Conservation (phyloP, 148 eudicot species). For the Cornus suecica region DNA sequence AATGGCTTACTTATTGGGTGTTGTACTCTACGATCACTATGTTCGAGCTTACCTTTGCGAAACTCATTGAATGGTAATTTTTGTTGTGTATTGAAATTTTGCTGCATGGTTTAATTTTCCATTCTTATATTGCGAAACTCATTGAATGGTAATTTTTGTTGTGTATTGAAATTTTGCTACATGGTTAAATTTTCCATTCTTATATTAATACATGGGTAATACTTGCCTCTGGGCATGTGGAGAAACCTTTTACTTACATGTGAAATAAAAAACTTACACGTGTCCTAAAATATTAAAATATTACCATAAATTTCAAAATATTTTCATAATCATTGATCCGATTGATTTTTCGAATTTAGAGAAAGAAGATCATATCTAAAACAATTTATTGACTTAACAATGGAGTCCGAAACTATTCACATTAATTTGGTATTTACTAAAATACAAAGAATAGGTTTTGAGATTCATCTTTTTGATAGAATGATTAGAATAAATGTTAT, state of each 20-base stretch:
- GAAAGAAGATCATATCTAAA: neutral
- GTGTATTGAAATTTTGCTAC: neutral
- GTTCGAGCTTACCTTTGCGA: conserved; percentile 85
- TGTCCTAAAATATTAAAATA: too few relatives aligned
- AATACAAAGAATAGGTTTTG: neutral
- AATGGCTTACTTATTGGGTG: conserved; percentile 99
- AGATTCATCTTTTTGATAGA: too few relatives aligned
- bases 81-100: neutral
- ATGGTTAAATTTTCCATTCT: neutral
- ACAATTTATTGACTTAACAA: neutral
- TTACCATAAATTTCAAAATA: too few relatives aligned
- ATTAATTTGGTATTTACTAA: neutral
- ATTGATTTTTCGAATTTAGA: too few relatives aligned
- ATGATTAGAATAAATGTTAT: too few relatives aligned
- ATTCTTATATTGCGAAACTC: conserved; percentile 30
- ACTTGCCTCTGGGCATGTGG: too few relatives aligned
- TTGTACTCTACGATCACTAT: conserved; percentile 88
- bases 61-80: conserved; percentile 73
- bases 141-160: conserved; percentile 30
- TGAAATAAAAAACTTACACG: too few relatives aligned
- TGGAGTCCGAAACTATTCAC: neutral
- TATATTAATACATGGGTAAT: too few relatives aligned
- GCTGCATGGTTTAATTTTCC: neutral
- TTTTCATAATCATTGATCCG: too few relatives aligned
- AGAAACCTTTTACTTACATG: too few relatives aligned